Evolutionary conservation across 179 eudicot species (phyloP).

Genomic region (Camellia oleifera): DNA sequence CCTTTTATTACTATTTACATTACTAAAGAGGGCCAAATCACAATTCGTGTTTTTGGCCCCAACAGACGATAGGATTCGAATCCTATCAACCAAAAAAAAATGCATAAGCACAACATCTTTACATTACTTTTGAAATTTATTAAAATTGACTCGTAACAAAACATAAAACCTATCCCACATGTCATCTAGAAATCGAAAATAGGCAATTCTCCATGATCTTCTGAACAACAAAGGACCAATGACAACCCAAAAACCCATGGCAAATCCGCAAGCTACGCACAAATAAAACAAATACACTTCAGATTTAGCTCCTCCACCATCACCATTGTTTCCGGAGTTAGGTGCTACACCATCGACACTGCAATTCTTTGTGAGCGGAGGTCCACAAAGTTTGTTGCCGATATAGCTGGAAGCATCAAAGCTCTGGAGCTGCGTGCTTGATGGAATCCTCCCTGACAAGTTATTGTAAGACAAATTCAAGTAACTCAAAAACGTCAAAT

Average conservation of each 20-base stretch:
- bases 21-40: too few species aligned
- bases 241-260: not conserved
- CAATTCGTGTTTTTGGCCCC: too few species aligned
- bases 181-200: not conserved
- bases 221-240: not conserved
- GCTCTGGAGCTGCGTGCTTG: not conserved
- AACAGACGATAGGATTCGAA: too few species aligned
- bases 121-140: not conserved
- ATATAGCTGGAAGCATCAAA: not conserved
- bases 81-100: too few species aligned
- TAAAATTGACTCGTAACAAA: not conserved
- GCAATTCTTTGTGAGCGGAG: not conserved
- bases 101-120: not conserved
- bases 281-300: not conserved
- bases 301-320: not conserved
- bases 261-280: not conserved
- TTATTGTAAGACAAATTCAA: slow-evolving; percentile 1
- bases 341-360: not conserved
- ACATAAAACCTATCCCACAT: not conserved
- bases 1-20: too few species aligned
- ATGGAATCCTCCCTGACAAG: not conserved
- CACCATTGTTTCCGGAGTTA: not conserved
- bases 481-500: not conserved
- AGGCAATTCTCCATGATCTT: not conserved
- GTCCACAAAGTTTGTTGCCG: slow-evolving; percentile 6